Evolutionary conservation across 1,139 yeast species (phyloP).

Genomic region (Saccharomyces hybrid): DNA sequence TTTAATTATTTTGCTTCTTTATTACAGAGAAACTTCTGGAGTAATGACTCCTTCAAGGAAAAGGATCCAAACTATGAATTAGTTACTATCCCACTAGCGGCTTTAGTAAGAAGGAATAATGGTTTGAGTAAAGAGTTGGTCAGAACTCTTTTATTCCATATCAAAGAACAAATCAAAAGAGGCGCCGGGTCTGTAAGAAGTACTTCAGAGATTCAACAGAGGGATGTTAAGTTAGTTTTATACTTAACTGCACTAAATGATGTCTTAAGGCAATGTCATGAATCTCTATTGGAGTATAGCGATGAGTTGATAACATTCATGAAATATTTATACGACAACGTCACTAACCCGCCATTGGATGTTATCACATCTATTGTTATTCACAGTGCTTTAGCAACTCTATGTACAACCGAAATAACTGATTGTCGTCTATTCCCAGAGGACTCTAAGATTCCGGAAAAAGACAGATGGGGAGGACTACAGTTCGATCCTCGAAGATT

Average conservation of each 20-base stretch:
- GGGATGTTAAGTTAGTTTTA: constrained; percentile 75
- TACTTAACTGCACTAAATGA: constrained; percentile 65
- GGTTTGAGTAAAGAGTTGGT: constrained; percentile 34
- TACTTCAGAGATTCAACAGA: constrained; percentile 58
- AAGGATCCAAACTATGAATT: constrained; percentile 30
- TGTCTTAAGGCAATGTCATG: constrained; percentile 61
- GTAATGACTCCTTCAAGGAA: constrained; percentile 49
- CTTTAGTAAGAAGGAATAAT: constrained; percentile 50
- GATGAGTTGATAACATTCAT: constrained; percentile 46
- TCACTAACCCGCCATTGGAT: constrained; percentile 58
- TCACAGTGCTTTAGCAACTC: constrained; percentile 58
- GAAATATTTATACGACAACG: constrained; percentile 43
- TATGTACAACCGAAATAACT: constrained; percentile 50
- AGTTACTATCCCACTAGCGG: constrained; percentile 60
- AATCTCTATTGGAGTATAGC: constrained; percentile 38
- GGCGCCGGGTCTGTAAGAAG: constrained; percentile 78
- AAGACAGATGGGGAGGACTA: constrained; percentile 65
- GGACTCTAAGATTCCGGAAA: constrained; percentile 34
- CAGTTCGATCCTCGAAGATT: constrained; percentile 45
- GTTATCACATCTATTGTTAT: constrained; percentile 42
- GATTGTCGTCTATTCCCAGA: constrained; percentile 48
- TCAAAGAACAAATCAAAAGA: constrained; percentile 64
- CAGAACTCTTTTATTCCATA: constrained; percentile 29
- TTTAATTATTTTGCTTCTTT: constrained; percentile 35
- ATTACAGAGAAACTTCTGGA: constrained; percentile 52